Evolutionary conservation across 495 filamentous ascomycete genomes (phyloP).

Genomic region (Extremus antarcticus): DNA sequence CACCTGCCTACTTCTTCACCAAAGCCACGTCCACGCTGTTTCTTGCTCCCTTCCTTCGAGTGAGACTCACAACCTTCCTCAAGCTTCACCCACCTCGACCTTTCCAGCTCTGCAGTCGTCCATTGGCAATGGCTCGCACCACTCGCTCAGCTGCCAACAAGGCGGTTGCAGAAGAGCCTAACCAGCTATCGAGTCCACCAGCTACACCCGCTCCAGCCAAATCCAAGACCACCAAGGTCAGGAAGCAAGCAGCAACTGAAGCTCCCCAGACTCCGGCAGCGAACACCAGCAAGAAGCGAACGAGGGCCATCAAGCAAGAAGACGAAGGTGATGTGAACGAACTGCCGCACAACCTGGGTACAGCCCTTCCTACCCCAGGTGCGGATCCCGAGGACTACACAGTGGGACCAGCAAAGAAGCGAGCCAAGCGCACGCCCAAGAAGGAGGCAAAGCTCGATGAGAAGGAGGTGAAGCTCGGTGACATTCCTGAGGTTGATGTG

Average conservation of each 20-base stretch:
- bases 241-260: not conserved
- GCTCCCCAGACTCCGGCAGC: conserved; percentile 6
- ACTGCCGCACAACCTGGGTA: conserved; percentile 29
- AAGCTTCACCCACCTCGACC: not conserved
- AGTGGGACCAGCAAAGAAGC: conserved; percentile 10
- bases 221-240: not conserved
- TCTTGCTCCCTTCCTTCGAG: not conserved
- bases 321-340: conserved; percentile 27
- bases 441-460: conserved; percentile 5
- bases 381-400: conserved; percentile 6
- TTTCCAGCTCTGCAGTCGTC: not conserved
- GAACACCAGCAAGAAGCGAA: conserved; percentile 21
- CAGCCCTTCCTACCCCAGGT: conserved; percentile 12
- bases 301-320: conserved; percentile 16
- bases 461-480: conserved; percentile 5
- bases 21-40: not conserved
- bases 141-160: conserved; percentile 20
- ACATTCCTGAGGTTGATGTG: not conserved
- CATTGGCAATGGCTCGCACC: conserved; percentile 14
- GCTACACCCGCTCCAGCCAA: conserved; percentile 15
- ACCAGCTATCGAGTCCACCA: conserved; percentile 30
- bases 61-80: not conserved
- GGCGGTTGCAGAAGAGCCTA: conserved; percentile 10
- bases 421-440: conserved; percentile 3
- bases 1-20: no score